Evolutionary conservation across 768 basidiomycete species (phyloP), one percentile per base, ranked within the genome.

Genomic region (Lentinus brumalis): DNA sequence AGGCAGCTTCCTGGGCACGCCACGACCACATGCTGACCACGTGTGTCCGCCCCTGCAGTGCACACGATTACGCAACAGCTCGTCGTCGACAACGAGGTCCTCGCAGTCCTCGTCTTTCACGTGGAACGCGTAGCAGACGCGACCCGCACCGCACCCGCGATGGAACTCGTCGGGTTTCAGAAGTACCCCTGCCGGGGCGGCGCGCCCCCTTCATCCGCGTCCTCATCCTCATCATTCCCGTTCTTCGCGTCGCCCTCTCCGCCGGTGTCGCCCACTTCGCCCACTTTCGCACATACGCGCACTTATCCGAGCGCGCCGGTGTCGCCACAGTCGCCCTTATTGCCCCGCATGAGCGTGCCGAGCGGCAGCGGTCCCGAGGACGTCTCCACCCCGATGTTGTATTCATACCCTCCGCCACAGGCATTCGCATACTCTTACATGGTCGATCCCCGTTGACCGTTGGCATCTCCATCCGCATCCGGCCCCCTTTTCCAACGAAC

Each of bases 61-160:
- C 70, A 79, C 61, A 82, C 81, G 46, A 79, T 92, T 70, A 84
- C 84, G 32, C 91, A 92, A 75, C 84, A 91, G 75, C 76, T 92
- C 66, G 76, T 85, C 58, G 80, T 85, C 57, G 88, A 91, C 74
- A 81, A 81, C 66, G 80, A 82, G 62, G 80, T 84, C 16, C 75
- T 89, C 53, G 81, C 89, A 54, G 82, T 81, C 66, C 75, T 91
- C 64, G 78, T 86, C 51, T 91, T 90, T 71, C 83, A 88, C 65
- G 76, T 92, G 66, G 85, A 88, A 67, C 83, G 87, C 69, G 79
- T 77, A 65, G 73, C 77, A 65, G 66, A 59, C 56, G 61, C 65
- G 21, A 75, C 77, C 39, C 77, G 77, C 61, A 70, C 73, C 57
- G 75, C 79, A 73, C 88, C 90, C 15, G 81, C 84, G 50, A 88